phyloP scores from a whole-genome alignment of 257 asterid species.

The Cynanchum wilfordii region DNA sequence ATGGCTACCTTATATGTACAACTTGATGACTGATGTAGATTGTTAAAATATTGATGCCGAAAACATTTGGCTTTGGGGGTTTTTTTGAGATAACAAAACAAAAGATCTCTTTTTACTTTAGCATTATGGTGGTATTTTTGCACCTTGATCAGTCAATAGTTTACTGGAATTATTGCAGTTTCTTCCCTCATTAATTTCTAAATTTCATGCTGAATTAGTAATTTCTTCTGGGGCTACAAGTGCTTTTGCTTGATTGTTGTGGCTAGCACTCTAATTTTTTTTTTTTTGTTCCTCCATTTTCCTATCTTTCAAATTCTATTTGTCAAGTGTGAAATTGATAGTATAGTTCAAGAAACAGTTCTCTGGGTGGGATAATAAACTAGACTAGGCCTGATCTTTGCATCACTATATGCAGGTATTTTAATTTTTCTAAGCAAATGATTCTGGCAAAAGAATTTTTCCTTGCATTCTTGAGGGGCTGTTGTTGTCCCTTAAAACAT shows the following conservation, averaged over 20 bases:
- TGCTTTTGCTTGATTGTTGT: background rate
- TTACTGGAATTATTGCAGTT: background rate
- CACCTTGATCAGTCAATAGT: background rate
- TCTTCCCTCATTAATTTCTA: background rate
- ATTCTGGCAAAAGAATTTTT: background rate
- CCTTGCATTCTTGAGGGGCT: background rate
- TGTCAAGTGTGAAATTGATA: background rate
- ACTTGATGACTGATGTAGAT: background rate
- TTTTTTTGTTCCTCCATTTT: background rate
- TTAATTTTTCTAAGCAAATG: background rate
- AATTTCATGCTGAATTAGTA: background rate
- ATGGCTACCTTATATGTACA: background rate
- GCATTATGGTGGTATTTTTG: background rate
- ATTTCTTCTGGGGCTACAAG: background rate
- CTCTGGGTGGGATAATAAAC: background rate
- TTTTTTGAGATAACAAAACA: background rate
- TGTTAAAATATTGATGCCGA: background rate
- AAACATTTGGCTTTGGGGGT: background rate
- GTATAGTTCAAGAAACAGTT: background rate
- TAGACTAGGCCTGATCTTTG: background rate
- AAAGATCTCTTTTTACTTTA: background rate
- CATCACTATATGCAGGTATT: background rate
- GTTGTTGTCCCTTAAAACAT: no score
- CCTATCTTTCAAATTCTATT: background rate
- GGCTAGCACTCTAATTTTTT: background rate